A percentile compares a stretch with the other conserved stretches of the same genome.
phyloP scores from a whole-genome alignment of 2,329 filamentous ascomycete genomes.

The Phialophora verrucosa region DNA sequence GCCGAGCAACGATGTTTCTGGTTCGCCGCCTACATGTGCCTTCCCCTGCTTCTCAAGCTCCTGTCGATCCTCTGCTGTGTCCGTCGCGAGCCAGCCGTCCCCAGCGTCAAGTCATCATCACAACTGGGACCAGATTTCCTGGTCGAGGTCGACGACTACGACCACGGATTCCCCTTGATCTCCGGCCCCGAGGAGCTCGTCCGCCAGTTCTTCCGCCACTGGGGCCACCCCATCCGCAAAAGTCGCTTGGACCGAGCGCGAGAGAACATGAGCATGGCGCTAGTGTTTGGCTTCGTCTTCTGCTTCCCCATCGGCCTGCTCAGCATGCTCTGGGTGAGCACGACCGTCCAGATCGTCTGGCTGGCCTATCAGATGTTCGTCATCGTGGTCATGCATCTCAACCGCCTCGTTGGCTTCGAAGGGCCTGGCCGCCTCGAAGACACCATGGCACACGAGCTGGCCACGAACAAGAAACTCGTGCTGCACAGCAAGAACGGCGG shows the following conservation, averaged over 20 bases:
- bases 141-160: conserved; percentile 7
- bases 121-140: neutral
- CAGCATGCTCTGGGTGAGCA: conserved; percentile 3
- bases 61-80: conserved; percentile 6
- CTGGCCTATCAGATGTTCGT: conserved; percentile 9
- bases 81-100: neutral
- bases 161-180: conserved; percentile 7
- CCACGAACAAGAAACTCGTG: neutral
- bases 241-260: neutral
- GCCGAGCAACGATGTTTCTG: conserved; percentile 4
- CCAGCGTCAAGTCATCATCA: neutral
- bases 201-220: conserved; percentile 3
- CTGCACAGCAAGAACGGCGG: conserved; percentile 10
- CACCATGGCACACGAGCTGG: conserved; percentile 4
- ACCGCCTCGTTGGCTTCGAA: conserved; percentile 3
- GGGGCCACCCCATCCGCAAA: conserved; percentile 1
- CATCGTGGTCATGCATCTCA: conserved; percentile 9
- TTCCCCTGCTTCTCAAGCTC: conserved; percentile 1
- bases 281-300: conserved; percentile 1
- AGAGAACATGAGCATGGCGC: conserved; percentile 4
- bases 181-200: conserved; percentile 4
- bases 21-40: conserved; percentile 7
- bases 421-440: conserved; percentile 4
- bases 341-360: conserved; percentile 7
- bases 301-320: conserved; percentile 6